Percentiles rank a stretch among this genome's conserved stretches.
Conservation (phyloP, 106 monocot species). For the Triglochin maritima region DNA sequence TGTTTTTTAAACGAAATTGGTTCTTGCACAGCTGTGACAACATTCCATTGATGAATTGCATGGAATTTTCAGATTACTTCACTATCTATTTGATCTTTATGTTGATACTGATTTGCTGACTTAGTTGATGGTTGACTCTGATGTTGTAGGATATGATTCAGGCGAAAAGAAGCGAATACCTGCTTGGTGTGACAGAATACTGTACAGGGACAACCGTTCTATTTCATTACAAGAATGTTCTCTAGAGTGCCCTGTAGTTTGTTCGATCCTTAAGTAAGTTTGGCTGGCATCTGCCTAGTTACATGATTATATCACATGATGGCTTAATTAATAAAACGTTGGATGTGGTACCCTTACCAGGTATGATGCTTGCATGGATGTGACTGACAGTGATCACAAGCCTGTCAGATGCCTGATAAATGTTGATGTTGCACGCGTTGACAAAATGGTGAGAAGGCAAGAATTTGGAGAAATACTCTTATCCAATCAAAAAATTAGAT, state of each 20-base stretch:
- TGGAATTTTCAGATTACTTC: not conserved
- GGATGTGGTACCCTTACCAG: conserved; percentile 8
- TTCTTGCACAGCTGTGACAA: not conserved
- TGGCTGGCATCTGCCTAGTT: not conserved
- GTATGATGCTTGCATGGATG: conserved; percentile 64
- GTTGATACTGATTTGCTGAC: no score
- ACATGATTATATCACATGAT: not conserved
- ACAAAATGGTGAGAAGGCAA: conserved; percentile 30
- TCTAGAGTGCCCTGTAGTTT: conserved; percentile 47
- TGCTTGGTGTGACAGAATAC: conserved; percentile 67
- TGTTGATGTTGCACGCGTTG: conserved; percentile 38
- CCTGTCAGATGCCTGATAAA: conserved; percentile 48
- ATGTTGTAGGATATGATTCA: conserved; percentile 47
- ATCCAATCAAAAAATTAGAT: conserved; percentile 30
- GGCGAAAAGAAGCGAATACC: conserved; percentile 65
- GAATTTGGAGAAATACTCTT: conserved; percentile 29
- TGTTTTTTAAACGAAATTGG: no score
- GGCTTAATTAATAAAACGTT: not conserved
- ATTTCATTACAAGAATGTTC: conserved; percentile 42
- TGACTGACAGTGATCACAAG: conserved; percentile 60
- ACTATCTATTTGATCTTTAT: no score
- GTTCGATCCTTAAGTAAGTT: conserved; percentile 41
- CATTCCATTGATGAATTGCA: not conserved
- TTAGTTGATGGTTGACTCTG: not conserved
- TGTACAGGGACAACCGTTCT: conserved; percentile 51